Evolutionary conservation across 768 basidiomycete species (phyloP), one percentile per base, ranked within the genome.

Genomic region (Hypholoma fasciculare): DNA sequence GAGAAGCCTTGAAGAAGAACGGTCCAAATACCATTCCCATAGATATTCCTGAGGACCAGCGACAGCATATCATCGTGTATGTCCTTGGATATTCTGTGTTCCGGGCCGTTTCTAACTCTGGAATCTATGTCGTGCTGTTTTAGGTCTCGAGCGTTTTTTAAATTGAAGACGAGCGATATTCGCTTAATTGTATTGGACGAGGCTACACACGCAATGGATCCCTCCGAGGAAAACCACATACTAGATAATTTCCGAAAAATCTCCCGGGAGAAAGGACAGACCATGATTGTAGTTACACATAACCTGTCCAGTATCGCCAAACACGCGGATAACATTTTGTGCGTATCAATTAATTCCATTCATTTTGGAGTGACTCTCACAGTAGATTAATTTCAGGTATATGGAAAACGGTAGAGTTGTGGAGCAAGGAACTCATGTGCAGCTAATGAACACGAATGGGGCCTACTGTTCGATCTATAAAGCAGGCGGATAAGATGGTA

Each of bases 101-200:
- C 14, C 16, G 13, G 30, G 30, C 9, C 6, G 14, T 6, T 17
- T 23, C 37, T 11, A 34, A n/a, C 13, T 17, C 7, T 30, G 7
- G 1, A 9, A 39, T 8, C 43, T 2, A 50, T 46, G 13, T 26
- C 5, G 14, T 14, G 26, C 38, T 19, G 57, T 34, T 48, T 9
- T 53, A 82, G 80, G 43, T 75, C 79, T 11, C 76, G 79, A 16
- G 76, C 68, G 9, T 76, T 78, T 51, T 72, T 76, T 70, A 69
- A 73, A 50, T 52, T 69, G 39, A 66, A 64, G 49, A 69, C 65
- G 38, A 64, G 63, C 11, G 59, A 75, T 9, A 73, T 74, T 4
- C 72, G 70, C n/a, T 73, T 86, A 4, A 61, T 85, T 14, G 69
- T 82, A 13, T 70, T 81, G 7, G 85, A 87, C 57, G 83, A 85